Evolutionary conservation across 148 eudicot genomes (phyloP).

Genomic region (Suaeda aralocaspica): DNA sequence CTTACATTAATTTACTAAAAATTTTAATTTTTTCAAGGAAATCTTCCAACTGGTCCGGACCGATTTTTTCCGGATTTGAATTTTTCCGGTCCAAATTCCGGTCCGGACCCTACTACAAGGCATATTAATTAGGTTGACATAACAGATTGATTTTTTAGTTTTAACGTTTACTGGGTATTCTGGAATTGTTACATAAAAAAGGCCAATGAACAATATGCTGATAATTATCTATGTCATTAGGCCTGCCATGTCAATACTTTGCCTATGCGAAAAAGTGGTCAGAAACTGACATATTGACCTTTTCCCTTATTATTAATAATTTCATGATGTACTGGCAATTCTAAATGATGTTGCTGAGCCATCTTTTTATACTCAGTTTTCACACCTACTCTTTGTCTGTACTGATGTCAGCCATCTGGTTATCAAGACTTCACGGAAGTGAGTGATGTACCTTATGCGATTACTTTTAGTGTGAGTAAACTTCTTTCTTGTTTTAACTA

Average conservation of each 20-base stretch:
- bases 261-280: not conserved
- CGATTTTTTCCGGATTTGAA: too few species aligned
- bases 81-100: too few species aligned
- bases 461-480: slow-evolving; percentile 88
- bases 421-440: slow-evolving; percentile 77
- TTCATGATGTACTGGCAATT: not conserved
- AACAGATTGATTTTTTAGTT: not conserved
- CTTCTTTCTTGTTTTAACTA: slow-evolving; percentile 6
- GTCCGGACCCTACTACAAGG: too few species aligned
- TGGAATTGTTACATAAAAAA: not conserved
- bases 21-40: too few species aligned
- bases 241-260: not conserved
- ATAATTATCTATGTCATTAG: not conserved
- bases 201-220: not conserved
- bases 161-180: not conserved
- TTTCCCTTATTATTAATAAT: not conserved
- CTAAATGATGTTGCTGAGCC: too few species aligned
- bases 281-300: not conserved
- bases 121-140: slow-evolving; percentile 5
- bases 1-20: too few species aligned
- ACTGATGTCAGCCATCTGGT: slow-evolving; percentile 70
- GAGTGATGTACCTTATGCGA: slow-evolving; percentile 92
- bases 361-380: not conserved
- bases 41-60: too few species aligned
- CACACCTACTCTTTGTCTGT: not conserved